Conservation (phyloP, 1,139 yeast species). For the Scheffersomyces illinoinensis region DNA sequence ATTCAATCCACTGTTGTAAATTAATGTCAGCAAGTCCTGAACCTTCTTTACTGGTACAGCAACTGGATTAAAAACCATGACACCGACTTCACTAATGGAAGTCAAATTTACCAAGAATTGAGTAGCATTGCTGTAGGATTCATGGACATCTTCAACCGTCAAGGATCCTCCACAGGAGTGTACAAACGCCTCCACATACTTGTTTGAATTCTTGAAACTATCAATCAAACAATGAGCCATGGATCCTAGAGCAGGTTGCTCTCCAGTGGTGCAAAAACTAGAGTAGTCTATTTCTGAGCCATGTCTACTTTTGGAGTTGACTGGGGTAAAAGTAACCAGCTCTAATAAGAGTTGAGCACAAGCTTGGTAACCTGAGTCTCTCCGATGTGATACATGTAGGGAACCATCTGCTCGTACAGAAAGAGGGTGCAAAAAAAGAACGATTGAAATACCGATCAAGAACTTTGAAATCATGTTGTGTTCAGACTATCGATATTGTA, state of each 20-base stretch:
- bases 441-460: neutral
- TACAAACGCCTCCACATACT: constrained; percentile 1
- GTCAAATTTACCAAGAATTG: neutral
- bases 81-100: neutral
- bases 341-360: neutral
- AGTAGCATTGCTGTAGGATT: constrained; percentile 4
- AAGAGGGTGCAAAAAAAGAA: neutral
- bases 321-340: neutral
- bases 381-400: neutral
- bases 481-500: neutral
- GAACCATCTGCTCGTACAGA: neutral
- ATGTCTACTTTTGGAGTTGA: neutral
- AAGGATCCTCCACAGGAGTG: constrained; percentile 2
- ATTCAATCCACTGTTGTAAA: neutral
- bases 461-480: neutral
- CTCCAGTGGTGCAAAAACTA: neutral
- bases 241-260: constrained; percentile 6
- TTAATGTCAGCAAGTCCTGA: neutral
- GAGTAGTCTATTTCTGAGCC: neutral
- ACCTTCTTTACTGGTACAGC: constrained; percentile 8
- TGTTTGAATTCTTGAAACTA: neutral
- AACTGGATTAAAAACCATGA: neutral
- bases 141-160: neutral
- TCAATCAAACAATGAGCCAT: constrained; percentile 3
- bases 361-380: neutral